A percentile compares a stretch with the other conserved stretches of the same genome.
These are phyloP conservation scores for Davidsoniella neocaledoniae DNA, from an alignment of 2,329 filamentous ascomycete genomes.

Conservation along the genomic window DNA sequence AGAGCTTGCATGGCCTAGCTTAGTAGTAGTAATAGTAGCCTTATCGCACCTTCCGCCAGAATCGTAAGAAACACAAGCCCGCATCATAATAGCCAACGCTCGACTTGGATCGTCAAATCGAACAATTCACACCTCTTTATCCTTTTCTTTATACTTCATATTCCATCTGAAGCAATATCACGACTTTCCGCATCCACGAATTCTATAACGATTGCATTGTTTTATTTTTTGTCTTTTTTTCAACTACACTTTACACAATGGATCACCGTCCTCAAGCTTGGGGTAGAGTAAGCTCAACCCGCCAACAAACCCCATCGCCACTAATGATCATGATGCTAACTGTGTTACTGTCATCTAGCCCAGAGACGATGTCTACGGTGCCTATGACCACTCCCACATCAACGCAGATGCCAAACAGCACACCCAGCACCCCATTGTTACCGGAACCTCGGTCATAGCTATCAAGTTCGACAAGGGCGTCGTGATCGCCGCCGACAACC, in stretches of 20 bases:
- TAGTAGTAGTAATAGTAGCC: not conserved
- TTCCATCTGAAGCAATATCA: no score
- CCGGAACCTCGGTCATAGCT: slow-evolving; percentile 85
- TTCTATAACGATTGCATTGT: no score
- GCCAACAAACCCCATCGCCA: not conserved
- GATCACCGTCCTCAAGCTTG: slow-evolving; percentile 58
- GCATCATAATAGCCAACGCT: not conserved
- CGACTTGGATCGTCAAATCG: not conserved
- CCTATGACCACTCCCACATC: slow-evolving; percentile 80
- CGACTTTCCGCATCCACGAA: no score
- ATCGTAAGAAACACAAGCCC: not conserved
- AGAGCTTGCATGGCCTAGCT: not conserved
- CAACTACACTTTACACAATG: slow-evolving; percentile 27
- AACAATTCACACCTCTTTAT: no score
- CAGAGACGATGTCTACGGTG: slow-evolving; percentile 90
- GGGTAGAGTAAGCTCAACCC: slow-evolving; percentile 44
- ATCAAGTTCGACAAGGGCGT: slow-evolving; percentile 95
- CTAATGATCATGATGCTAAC: slow-evolving; percentile 12
- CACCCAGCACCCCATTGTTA: slow-evolving; percentile 86
- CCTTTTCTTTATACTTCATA: no score
- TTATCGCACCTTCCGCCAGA: slow-evolving; percentile 4
- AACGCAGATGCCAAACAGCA: slow-evolving; percentile 60
- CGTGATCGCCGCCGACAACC: slow-evolving; percentile 90
- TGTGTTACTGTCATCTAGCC: slow-evolving; percentile 39
- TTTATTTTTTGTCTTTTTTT: not conserved